Percentiles rank a stretch among this genome's conserved stretches.
These are phyloP conservation scores for Microascus cirrosus DNA, from an alignment of 2,329 filamentous ascomycete genomes.

Conservation along the genomic window DNA sequence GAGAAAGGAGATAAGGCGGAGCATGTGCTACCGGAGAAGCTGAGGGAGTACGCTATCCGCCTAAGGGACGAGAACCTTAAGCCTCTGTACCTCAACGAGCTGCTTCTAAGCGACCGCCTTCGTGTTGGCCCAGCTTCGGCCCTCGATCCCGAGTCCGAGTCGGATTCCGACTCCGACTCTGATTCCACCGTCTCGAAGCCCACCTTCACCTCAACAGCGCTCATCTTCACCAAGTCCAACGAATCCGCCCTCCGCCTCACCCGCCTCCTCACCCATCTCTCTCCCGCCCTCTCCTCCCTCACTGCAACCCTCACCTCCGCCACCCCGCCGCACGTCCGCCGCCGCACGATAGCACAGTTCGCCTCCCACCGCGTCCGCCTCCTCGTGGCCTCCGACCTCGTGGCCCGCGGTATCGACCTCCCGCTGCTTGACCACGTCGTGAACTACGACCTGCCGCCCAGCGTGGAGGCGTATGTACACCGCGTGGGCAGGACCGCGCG, in stretches of 20 bases:
- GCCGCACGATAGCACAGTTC: constrained; percentile 59
- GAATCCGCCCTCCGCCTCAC: constrained; percentile 80
- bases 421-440: constrained; percentile 70
- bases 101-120: constrained; percentile 51
- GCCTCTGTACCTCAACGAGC: constrained; percentile 72
- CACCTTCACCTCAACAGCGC: constrained; percentile 32
- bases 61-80: constrained; percentile 61
- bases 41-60: constrained; percentile 58
- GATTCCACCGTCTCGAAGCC: constrained; percentile 11
- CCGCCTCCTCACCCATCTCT: constrained; percentile 60
- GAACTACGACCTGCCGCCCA: constrained; percentile 86
- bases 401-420: constrained; percentile 81
- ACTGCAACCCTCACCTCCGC: constrained; percentile 69
- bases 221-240: constrained; percentile 88
- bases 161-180: constrained; percentile 14
- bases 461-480: constrained; percentile 76
- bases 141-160: background rate
- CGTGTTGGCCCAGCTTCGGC: constrained; percentile 6
- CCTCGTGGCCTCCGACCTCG: constrained; percentile 86
- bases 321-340: constrained; percentile 58
- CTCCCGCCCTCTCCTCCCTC: constrained; percentile 41
- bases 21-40: constrained; percentile 46
- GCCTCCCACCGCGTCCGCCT: constrained; percentile 57
- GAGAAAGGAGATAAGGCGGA: constrained; percentile 14
- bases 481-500: constrained; percentile 84